These are phyloP conservation scores for Borovskyia barvae DNA, from an alignment of 208 protist genomes.

Conservation along the genomic window DNA sequence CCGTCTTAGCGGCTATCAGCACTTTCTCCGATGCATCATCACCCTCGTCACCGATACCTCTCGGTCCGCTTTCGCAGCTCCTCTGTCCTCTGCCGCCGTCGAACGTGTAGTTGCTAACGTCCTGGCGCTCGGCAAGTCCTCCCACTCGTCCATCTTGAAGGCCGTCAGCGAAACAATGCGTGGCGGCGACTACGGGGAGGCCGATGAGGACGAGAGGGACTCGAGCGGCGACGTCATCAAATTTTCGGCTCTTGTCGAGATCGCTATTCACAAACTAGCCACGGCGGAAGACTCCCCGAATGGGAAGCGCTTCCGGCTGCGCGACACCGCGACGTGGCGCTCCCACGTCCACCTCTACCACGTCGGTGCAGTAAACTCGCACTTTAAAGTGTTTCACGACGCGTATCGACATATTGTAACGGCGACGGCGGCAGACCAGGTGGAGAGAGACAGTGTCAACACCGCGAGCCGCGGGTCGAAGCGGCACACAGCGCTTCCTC, in stretches of 20 bases:
- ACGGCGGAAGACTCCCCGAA: conserved; percentile 19
- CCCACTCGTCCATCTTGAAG: conserved; percentile 18
- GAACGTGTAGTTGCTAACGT: conserved; percentile 26
- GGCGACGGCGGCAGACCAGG: background rate
- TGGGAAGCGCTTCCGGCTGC: conserved; percentile 47
- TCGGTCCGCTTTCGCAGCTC: conserved; percentile 25
- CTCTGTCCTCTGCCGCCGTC: conserved; percentile 11
- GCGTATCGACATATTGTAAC: conserved; percentile 23
- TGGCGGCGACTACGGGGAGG: conserved; percentile 21
- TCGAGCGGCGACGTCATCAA: conserved; percentile 20
- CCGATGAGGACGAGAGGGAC: conserved; percentile 28
- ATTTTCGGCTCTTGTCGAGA: conserved; percentile 19
- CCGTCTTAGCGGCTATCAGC: conserved; percentile 17
- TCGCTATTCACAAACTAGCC: conserved; percentile 40
- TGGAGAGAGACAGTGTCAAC: background rate
- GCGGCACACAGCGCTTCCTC: conserved; percentile 15
- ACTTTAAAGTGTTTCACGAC: conserved; percentile 28
- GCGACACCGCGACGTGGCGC: conserved; percentile 43
- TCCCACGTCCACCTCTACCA: conserved; percentile 50
- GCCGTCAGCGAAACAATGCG: conserved; percentile 15
- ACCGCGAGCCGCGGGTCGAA: background rate
- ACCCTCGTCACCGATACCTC: conserved; percentile 46
- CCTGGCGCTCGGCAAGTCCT: conserved; percentile 21
- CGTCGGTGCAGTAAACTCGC: conserved; percentile 27
- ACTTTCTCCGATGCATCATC: conserved; percentile 62